Evolutionary conservation across 345 rosid species (phyloP).

Genomic region (Noccaea bulbosa): DNA sequence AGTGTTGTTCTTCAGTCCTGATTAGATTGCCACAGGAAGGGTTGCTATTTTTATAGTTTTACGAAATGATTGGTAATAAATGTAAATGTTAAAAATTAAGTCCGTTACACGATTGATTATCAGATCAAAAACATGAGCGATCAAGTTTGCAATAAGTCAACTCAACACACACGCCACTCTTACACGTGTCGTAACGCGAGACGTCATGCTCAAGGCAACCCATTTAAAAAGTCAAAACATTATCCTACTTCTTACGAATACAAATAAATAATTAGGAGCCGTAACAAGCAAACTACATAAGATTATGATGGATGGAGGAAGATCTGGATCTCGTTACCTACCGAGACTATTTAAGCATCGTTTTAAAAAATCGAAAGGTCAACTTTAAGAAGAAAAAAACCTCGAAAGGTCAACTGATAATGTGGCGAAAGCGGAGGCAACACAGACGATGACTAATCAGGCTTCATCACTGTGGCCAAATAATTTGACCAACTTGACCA

Average conservation of each 20-base stretch:
- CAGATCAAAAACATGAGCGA: background rate
- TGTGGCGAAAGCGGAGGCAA: conserved; percentile 57
- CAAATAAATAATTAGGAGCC: background rate
- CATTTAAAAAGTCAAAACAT: background rate
- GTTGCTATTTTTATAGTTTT: background rate
- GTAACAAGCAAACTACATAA: conserved; percentile 12
- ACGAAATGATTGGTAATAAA: background rate
- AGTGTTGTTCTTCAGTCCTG: too few relatives aligned
- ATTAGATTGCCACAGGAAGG: background rate
- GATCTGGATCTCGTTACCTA: conserved; percentile 53
- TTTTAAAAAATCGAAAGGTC: too few relatives aligned
- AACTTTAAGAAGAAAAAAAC: too few relatives aligned
- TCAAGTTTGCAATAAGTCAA: background rate
- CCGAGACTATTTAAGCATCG: background rate
- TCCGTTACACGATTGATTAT: background rate
- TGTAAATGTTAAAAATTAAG: background rate
- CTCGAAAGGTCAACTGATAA: conserved; percentile 30
- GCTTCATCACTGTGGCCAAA: conserved; percentile 34
- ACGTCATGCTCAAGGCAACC: background rate
- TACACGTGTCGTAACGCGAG: background rate
- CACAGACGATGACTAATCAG: conserved; percentile 49
- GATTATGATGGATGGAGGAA: conserved; percentile 20
- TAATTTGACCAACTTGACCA: conserved; percentile 34
- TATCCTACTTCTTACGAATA: background rate
- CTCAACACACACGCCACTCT: background rate